Conservation (phyloP, 345 rosid genomes). For the Populus euphratica region DNA sequence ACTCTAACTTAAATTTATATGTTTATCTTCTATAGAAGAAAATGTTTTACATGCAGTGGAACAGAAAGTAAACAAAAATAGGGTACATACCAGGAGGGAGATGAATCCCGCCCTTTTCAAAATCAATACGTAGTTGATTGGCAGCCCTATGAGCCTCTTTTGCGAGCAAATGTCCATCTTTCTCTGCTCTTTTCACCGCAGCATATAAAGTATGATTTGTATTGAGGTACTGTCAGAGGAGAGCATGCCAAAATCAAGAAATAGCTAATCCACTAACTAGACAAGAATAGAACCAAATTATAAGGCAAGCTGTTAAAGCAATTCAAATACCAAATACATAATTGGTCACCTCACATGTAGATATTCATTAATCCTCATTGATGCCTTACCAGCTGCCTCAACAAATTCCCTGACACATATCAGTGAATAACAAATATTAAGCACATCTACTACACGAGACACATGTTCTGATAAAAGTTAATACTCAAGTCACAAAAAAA, state of each 20-base stretch:
- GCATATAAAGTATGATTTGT: constrained; percentile 73
- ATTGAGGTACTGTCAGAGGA: constrained; percentile 61
- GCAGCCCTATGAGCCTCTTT: constrained; percentile 86
- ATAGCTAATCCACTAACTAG: background rate
- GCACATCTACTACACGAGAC: background rate
- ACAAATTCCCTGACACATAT: constrained; percentile 63
- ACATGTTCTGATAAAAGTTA: background rate
- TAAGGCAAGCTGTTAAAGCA: background rate
- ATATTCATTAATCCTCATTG: constrained; percentile 79
- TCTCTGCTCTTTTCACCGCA: constrained; percentile 82
- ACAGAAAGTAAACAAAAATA: constrained; percentile 2
- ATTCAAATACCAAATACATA: constrained; percentile 24
- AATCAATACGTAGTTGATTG: constrained; percentile 59
- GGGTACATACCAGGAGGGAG: constrained; percentile 52
- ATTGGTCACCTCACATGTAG: constrained; percentile 99
- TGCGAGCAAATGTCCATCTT: constrained; percentile 56
- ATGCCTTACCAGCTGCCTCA: constrained; percentile 83
- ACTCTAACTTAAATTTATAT: background rate
- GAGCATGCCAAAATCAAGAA: background rate
- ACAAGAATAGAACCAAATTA: constrained; percentile 5
- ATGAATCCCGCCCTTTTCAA: constrained; percentile 97
- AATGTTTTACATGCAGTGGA: background rate
- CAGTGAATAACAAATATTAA: background rate
- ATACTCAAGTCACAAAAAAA: background rate
- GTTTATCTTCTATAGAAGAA: background rate